Base-by-base conservation (phyloP, 768 basidiomycete genomes). In the Tubosaeta brunneosetosa region DNA sequence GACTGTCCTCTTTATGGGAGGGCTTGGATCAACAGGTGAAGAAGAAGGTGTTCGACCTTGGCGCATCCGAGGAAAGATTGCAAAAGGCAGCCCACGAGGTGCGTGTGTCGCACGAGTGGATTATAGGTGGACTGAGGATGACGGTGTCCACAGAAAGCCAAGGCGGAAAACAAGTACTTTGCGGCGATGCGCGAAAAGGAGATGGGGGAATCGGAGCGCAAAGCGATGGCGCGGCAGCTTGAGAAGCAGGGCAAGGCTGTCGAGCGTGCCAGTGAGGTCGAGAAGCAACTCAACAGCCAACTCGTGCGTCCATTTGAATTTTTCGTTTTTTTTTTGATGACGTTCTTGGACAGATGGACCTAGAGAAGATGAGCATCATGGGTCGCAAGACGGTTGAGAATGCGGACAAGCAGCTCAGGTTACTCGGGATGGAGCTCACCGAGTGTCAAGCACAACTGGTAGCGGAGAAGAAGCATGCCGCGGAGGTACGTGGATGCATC, bases 121-220 rank as follows among this genome's bases (percentile, higher is more conserved):
- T 3, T 8, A 33, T 31, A 6, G 17, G 3, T 3, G 12, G 22
- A 25, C 22, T 55, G 40, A 53, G 38, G 47, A 12, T 16, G 33
- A 53, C 40, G 48, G 13, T 16, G 33, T 9, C 13, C 25, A 33
- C 70, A 97, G 92, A 91, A 91, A 86, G 90, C 92, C 9, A 97
- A 95, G 72, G 84, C 88, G 14, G 94, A 97, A 54, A 95, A 94
- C 74, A 97, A 94, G 68, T 98, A 83, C 65, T 98, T 85, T 64
- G 81, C 89, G 16, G 85, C 86, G 3, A 90, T 95, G 85, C 84
- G 93, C 27, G 85, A 87, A 52, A 93, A 88, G 70, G 93, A 97
- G 53, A 84, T 89, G 16, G 71, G 85, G 3, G 90, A 93, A 32
- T 74, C 74, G 2, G 90, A 92, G 65, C 78, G 84, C 42, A 91